Evolutionary conservation across 345 rosid species (phyloP).

Genomic region (Brassica juncea): DNA sequence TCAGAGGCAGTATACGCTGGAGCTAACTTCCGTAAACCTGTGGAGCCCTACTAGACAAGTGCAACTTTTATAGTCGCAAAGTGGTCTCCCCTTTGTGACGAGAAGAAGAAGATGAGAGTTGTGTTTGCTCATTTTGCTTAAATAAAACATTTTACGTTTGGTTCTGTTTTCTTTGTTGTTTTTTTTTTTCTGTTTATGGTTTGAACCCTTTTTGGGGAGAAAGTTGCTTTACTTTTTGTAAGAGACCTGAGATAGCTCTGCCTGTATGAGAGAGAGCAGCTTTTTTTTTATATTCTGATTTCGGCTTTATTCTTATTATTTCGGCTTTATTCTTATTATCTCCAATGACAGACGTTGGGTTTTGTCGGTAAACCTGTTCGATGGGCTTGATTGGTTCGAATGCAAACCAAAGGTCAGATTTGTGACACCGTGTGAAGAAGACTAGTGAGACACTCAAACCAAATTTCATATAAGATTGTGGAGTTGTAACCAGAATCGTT

Average conservation of each 20-base stretch:
- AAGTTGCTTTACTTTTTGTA: slow-evolving; percentile 29
- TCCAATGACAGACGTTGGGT: neutral
- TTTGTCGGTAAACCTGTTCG: too few relatives aligned
- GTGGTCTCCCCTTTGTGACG: slow-evolving; percentile 8
- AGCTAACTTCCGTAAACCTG: slow-evolving; percentile 77
- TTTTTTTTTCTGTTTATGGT: slow-evolving; percentile 6
- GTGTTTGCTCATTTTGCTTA: slow-evolving; percentile 22
- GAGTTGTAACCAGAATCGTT: neutral
- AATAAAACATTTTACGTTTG: slow-evolving; percentile 23
- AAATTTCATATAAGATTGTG: too few relatives aligned
- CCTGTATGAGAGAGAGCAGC: neutral
- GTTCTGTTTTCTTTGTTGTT: neutral
- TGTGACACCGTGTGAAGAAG: too few relatives aligned
- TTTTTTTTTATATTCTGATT: slow-evolving; percentile 11
- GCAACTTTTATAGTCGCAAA: neutral
- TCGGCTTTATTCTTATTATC: neutral
- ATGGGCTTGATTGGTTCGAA: too few relatives aligned
- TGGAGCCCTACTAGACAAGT: slow-evolving; percentile 71
- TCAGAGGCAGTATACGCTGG: slow-evolving; percentile 86
- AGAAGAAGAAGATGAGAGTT: slow-evolving; percentile 13
- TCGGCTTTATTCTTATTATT: slow-evolving; percentile 12
- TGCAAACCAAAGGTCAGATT: too few relatives aligned
- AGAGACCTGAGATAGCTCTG: slow-evolving; percentile 17
- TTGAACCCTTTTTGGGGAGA: slow-evolving; percentile 12
- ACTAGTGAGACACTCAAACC: neutral